phyloP scores from a whole-genome alignment of 2,329 filamentous ascomycete genomes.

The Cladosporium sp. region DNA sequence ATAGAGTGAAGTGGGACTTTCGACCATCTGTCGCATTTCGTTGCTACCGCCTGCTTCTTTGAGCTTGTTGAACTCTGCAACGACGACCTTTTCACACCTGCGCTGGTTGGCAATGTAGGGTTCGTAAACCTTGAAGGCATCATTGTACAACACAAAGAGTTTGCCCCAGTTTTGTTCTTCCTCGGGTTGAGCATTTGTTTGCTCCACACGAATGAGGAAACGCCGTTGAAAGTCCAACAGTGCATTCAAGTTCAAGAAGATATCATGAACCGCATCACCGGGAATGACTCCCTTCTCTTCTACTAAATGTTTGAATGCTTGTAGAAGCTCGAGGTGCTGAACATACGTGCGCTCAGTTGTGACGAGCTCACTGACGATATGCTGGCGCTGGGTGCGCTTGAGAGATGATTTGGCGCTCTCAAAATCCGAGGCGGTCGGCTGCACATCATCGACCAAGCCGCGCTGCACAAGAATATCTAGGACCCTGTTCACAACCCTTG shows the following conservation, averaged over 20 bases:
- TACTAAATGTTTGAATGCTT: constrained; percentile 83
- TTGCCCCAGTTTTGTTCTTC: constrained; percentile 85
- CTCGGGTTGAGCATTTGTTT: constrained; percentile 78
- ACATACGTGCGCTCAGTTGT: constrained; percentile 97
- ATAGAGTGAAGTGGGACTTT: constrained; percentile 80
- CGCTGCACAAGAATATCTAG: constrained; percentile 78
- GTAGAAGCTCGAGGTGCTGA: constrained; percentile 89
- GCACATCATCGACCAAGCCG: constrained; percentile 62
- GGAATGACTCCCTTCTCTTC: constrained; percentile 84
- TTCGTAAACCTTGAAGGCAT: constrained; percentile 87
- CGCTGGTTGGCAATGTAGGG: constrained; percentile 96
- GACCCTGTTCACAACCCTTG: constrained; percentile 85
- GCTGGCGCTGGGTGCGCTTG: constrained; percentile 69
- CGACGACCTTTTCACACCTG: constrained; percentile 79
- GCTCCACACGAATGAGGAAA: constrained; percentile 93
- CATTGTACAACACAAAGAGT: constrained; percentile 80
- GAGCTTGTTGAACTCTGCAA: constrained; percentile 83
- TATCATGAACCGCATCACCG: constrained; percentile 85
- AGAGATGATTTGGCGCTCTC: constrained; percentile 38
- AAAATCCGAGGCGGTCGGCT: constrained; percentile 51
- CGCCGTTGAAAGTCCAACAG: constrained; percentile 93
- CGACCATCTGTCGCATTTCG: constrained; percentile 66
- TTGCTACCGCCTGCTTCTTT: constrained; percentile 61
- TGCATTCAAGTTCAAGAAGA: constrained; percentile 93
- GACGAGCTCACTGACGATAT: constrained; percentile 86